Evolutionary conservation across 139 green algal genomes (phyloP).

Genomic region (Monoraphidium neglectum): DNA sequence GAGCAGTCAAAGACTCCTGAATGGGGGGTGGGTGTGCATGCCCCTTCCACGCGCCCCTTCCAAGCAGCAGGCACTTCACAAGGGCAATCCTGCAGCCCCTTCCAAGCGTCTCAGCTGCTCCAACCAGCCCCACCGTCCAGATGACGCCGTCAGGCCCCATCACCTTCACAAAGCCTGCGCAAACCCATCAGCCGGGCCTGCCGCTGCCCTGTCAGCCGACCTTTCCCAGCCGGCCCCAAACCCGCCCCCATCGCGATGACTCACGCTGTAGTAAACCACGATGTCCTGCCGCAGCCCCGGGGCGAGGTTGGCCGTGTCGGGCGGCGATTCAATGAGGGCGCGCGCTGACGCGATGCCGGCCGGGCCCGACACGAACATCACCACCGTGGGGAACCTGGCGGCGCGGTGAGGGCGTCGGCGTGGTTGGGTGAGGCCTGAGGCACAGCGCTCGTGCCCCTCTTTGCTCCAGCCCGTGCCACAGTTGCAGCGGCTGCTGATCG

Average conservation of each 20-base stretch:
- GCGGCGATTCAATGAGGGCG: conserved; percentile 64
- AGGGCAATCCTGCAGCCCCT: no score
- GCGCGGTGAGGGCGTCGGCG: not conserved
- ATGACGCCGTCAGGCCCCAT: no score
- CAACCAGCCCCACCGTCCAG: no score
- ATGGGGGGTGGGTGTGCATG: no score
- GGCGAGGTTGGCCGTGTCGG: conserved; percentile 53
- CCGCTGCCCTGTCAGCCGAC: not conserved
- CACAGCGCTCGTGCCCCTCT: no score
- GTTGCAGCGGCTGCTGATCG: no score
- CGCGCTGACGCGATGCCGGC: conserved; percentile 65
- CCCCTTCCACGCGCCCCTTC: no score
- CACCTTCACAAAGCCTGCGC: no score
- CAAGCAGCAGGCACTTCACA: no score
- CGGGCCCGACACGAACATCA: conserved; percentile 40
- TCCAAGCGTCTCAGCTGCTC: no score
- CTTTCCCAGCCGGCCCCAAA: not conserved
- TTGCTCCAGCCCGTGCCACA: no score
- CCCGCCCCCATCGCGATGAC: not conserved
- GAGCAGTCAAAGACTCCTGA: no score
- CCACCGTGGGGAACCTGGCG: conserved; percentile 31
- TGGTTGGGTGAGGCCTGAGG: not conserved
- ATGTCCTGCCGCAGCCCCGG: conserved; percentile 57
- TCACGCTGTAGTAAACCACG: conserved; percentile 79
- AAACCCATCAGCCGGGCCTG: not conserved